Percentiles rank a stretch among this genome's conserved stretches.
Evolutionary conservation across 2,329 filamentous ascomycete genomes (phyloP).

Genomic region (Fusarium mangiferae): DNA sequence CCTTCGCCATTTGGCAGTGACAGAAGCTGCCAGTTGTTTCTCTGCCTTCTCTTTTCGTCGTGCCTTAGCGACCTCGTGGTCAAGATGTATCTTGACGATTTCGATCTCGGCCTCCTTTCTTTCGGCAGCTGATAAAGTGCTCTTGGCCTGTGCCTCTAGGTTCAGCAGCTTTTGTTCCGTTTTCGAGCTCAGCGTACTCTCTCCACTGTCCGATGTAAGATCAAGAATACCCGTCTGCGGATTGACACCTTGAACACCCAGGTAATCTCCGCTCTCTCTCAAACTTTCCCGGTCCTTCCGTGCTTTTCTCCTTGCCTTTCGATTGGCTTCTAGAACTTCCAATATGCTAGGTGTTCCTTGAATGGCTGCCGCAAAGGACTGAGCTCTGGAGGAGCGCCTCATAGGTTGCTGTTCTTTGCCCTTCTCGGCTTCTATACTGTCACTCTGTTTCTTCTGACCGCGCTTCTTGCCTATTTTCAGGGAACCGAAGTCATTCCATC

Average conservation of each 20-base stretch:
- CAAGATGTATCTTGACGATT: constrained; percentile 46
- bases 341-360: not conserved
- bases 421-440: not conserved
- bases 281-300: constrained; percentile 56
- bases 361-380: not conserved
- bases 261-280: constrained; percentile 66
- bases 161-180: constrained; percentile 47
- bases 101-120: constrained; percentile 59
- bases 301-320: constrained; percentile 46
- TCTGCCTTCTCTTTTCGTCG: constrained; percentile 57
- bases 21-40: constrained; percentile 42
- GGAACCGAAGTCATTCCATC: constrained; percentile 24
- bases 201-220: constrained; percentile 59
- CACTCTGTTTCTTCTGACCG: not conserved
- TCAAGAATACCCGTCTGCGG: constrained; percentile 65
- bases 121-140: constrained; percentile 51
- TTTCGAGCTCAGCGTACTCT: constrained; percentile 48
- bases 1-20: constrained; percentile 56
- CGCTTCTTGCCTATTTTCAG: constrained; percentile 6
- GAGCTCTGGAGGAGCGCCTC: not conserved
- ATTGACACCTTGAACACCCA: constrained; percentile 68
- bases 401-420: not conserved
- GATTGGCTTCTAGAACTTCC: constrained; percentile 46
- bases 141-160: constrained; percentile 48
- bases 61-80: constrained; percentile 52